Conservation (phyloP, 2,329 filamentous ascomycete species). For the Sporothrix brasiliensis region DNA sequence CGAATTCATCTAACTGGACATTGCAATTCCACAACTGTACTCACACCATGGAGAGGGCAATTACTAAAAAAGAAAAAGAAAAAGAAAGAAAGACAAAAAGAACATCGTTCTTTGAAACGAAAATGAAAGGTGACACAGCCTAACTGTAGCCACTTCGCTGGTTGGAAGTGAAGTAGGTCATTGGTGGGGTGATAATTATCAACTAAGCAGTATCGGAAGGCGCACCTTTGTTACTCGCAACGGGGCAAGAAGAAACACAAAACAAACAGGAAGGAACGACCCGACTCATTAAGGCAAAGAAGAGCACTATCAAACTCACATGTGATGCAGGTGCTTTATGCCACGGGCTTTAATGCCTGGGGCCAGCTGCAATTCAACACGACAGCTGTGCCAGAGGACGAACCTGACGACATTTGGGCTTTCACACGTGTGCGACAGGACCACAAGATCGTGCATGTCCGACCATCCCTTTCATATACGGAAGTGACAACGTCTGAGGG, state of each 20-base stretch:
- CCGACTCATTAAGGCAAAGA: background rate
- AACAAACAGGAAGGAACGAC: background rate
- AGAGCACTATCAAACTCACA: background rate
- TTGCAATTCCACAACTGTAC: too few species aligned
- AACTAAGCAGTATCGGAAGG: background rate
- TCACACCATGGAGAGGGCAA: too few species aligned
- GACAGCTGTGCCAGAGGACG: constrained; percentile 32
- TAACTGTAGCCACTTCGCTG: background rate
- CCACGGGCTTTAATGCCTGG: constrained; percentile 63
- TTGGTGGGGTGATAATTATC: background rate
- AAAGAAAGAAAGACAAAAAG: too few species aligned
- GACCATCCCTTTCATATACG: constrained; percentile 50
- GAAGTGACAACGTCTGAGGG: constrained; percentile 35
- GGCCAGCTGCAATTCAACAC: constrained; percentile 52
- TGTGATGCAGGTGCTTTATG: constrained; percentile 51
- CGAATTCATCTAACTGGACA: too few species aligned
- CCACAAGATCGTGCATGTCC: constrained; percentile 43
- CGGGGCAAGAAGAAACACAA: background rate
- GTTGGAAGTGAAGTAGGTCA: background rate
- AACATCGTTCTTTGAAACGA: background rate
- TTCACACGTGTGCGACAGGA: constrained; percentile 51
- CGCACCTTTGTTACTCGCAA: background rate
- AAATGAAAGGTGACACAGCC: background rate
- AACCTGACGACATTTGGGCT: constrained; percentile 51
- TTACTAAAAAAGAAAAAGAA: too few species aligned